These are phyloP conservation scores for Jatropha curcas DNA, from an alignment of 345 rosid genomes.

Conservation along the genomic window DNA sequence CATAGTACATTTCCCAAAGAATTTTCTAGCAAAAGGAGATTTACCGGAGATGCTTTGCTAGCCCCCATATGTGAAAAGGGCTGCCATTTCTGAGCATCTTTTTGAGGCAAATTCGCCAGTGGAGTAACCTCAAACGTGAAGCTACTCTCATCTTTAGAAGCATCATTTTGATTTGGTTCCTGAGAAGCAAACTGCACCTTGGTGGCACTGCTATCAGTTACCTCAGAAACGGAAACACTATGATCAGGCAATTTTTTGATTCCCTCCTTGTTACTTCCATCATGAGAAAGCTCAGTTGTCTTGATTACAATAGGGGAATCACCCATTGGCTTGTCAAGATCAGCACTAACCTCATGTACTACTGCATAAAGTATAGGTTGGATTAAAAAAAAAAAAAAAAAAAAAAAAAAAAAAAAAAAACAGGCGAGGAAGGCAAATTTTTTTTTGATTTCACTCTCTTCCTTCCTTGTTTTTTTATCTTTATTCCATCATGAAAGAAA, in stretches of 20 bases:
- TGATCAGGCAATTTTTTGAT: conserved; percentile 36
- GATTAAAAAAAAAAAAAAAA: conserved; percentile 33
- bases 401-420: conserved; percentile 30
- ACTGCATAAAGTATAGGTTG: conserved; percentile 27
- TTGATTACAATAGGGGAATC: conserved; percentile 44
- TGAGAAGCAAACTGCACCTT: conserved; percentile 30
- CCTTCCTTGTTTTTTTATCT: no score
- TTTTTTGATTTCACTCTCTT: no score
- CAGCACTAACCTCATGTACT: conserved; percentile 33
- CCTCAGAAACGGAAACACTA: conserved; percentile 28
- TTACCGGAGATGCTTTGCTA: conserved; percentile 45
- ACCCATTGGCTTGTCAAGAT: conserved; percentile 42
- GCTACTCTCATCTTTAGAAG: conserved; percentile 49
- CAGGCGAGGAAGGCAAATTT: no score
- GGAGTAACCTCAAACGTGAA: conserved; percentile 52
- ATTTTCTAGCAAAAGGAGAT: neutral
- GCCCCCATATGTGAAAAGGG: conserved; percentile 38
- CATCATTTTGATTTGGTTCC: conserved; percentile 41
- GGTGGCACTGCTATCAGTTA: conserved; percentile 20
- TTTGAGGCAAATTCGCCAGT: conserved; percentile 27
- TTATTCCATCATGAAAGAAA: no score
- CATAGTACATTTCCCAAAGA: neutral
- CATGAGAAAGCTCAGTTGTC: conserved; percentile 41
- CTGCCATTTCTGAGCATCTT: conserved; percentile 4
- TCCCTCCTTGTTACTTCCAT: conserved; percentile 38